Conservation (phyloP, 352 stramenopile genomes). For the Globisporangium parvum region DNA sequence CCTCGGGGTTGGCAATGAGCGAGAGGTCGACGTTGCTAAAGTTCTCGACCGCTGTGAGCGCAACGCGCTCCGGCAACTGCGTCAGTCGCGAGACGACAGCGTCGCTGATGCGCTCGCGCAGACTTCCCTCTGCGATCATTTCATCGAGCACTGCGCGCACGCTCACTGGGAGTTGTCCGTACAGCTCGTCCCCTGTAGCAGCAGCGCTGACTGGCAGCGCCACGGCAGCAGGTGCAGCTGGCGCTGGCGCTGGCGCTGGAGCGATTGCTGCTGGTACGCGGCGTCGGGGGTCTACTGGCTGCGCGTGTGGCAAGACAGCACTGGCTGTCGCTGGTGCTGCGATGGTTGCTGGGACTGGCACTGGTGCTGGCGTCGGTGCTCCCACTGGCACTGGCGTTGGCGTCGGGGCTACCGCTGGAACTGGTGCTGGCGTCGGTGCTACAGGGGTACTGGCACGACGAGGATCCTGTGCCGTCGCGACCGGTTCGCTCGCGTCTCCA, state of each 20-base stretch:
- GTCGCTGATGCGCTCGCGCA: conserved; percentile 67
- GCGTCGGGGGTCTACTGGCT: conserved; percentile 28
- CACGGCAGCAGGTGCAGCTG: conserved; percentile 1
- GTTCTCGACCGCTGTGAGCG: conserved; percentile 64
- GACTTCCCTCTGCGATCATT: conserved; percentile 42
- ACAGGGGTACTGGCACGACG: neutral
- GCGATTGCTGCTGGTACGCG: conserved; percentile 16
- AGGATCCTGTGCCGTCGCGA: neutral
- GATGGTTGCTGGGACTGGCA: neutral
- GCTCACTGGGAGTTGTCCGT: conserved; percentile 37
- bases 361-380: neutral
- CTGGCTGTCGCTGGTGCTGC: neutral
- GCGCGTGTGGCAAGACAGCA: neutral
- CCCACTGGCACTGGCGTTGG: no score
- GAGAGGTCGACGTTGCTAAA: conserved; percentile 70
- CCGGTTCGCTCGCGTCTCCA: conserved; percentile 1
- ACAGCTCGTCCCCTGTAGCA: conserved; percentile 28
- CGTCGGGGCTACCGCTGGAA: no score
- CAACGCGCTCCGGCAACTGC: conserved; percentile 59
- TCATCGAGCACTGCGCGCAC: conserved; percentile 50
- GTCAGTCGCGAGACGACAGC: conserved; percentile 65
- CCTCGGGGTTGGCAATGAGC: conserved; percentile 72
- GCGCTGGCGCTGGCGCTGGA: conserved; percentile 14
- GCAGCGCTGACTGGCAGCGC: neutral
- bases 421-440: neutral